Evolutionary conservation across 352 stramenopile genomes (phyloP), one percentile per base, ranked within the genome.

Genomic region (Phytophthora tentaculata): DNA sequence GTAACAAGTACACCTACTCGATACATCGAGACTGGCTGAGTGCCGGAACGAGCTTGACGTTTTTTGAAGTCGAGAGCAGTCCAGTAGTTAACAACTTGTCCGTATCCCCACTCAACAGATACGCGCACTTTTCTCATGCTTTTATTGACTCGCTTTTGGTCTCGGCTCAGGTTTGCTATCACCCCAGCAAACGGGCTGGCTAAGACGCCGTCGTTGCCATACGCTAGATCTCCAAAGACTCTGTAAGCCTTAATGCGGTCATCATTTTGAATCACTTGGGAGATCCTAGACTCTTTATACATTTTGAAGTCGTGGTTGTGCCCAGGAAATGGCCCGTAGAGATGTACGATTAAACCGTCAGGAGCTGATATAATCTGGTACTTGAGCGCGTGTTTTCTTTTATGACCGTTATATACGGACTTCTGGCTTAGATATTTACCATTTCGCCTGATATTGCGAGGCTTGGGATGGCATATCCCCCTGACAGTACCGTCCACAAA

Each of bases 321-420:
- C 6, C 39, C 39, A 19, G 39, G 39, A 14, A 22, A 45, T 19
- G 17, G 17, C 13, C 16, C 39, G 39, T 22, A 22, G 7, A 45
- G 39, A 19, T 45, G 39, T 5, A 45, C n/a, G 29, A 75, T 73
- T 26, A 71, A 48, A 12, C 66, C 66, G 51, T 75, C 53, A 14
- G 71, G 47, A 2, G 60, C 29, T 32, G 56, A 29, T 19, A 72
- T 19, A 0, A 35, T 64, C 24, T 79, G 71, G 8, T 60, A 79
- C 28, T 73, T 70, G 1, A 79, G 59, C 0, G 54, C 49, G 32
- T 74, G 54, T 35, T 78, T 72, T 5, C 66, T 28, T 39, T 73
- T 73, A 24, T 79, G 67, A 5, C 62, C 67, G 23, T 73, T 79
- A 16, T 70, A 72, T 2, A 70, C 50, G 0, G 63, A 71, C 32